A percentile compares a stretch with the other conserved stretches of the same genome.
phyloP scores from a whole-genome alignment of 768 basidiomycete species.

The Phanerochaete carnosa region DNA sequence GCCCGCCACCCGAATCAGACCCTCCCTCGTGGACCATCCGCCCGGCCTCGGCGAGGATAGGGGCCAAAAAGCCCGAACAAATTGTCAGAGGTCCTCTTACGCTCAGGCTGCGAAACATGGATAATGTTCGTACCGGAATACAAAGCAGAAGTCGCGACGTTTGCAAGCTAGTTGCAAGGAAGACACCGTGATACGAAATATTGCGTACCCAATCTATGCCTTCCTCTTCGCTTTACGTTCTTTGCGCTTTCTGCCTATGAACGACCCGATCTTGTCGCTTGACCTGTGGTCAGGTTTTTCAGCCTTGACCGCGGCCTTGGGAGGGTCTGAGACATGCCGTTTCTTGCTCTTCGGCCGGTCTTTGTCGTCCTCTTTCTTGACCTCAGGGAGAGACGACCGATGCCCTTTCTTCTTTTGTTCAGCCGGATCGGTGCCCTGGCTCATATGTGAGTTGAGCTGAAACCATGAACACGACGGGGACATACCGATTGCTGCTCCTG shows the following conservation, averaged over 20 bases:
- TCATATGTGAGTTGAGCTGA: not conserved
- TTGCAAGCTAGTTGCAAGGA: not conserved
- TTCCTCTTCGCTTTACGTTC: conserved; percentile 45
- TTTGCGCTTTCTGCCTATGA: conserved; percentile 82
- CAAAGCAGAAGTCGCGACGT: not conserved
- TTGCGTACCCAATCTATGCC: not conserved
- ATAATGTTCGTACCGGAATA: no score
- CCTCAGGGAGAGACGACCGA: conserved; percentile 12
- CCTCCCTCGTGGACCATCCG: no score
- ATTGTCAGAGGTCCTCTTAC: no score
- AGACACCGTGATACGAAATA: not conserved
- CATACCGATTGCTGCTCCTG: conserved; percentile 33
- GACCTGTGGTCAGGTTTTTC: conserved; percentile 19
- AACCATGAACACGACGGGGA: conserved; percentile 13
- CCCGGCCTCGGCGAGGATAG: no score
- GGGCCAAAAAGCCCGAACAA: no score
- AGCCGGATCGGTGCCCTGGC: not conserved
- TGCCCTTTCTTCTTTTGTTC: conserved; percentile 14
- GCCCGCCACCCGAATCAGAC: no score
- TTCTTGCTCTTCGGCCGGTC: conserved; percentile 33
- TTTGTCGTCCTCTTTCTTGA: conserved; percentile 31
- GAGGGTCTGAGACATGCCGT: conserved; percentile 29
- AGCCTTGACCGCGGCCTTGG: conserved; percentile 6
- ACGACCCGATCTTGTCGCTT: conserved; percentile 52
- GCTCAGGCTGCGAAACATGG: no score